Evolutionary conservation across 2,329 filamentous ascomycete species (phyloP).

Genomic region (Coleophoma crateriformis): DNA sequence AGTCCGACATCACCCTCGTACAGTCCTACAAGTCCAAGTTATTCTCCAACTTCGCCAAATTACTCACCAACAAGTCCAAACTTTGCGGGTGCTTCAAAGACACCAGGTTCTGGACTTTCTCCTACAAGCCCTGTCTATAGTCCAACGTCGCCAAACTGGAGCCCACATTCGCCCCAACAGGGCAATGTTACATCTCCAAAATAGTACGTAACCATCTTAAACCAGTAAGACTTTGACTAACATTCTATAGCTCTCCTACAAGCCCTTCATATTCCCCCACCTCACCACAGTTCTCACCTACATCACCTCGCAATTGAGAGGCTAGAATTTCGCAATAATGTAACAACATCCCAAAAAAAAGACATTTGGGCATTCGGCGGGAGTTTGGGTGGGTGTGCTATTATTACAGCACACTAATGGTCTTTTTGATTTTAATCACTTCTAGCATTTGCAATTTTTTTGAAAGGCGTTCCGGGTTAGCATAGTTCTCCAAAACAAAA

Average conservation of each 20-base stretch:
- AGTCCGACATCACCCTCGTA: conserved; percentile 22
- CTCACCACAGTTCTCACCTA: conserved; percentile 3
- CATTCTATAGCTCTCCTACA: conserved; percentile 13
- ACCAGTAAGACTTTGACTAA: conserved; percentile 2
- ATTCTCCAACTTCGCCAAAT: conserved; percentile 23
- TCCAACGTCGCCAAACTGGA: conserved; percentile 24
- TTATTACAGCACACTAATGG: not conserved
- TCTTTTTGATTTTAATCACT: not conserved
- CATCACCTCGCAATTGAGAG: conserved; percentile 18
- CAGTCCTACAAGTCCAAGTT: conserved; percentile 41
- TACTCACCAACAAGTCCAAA: conserved; percentile 21
- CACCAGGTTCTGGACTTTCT: conserved; percentile 20
- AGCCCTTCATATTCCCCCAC: conserved; percentile 18
- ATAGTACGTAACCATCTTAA: conserved; percentile 19
- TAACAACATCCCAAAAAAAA: conserved; percentile 22
- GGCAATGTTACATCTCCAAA: conserved; percentile 32
- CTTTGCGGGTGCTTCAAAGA: conserved; percentile 15
- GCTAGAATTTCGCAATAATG: conserved; percentile 12
- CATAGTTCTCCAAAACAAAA: not conserved
- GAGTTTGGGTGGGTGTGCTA: conserved; percentile 1
- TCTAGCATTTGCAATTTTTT: not conserved
- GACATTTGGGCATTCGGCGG: conserved; percentile 1
- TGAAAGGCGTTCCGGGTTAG: not conserved
- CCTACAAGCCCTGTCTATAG: conserved; percentile 26
- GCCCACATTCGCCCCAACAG: conserved; percentile 21